These are phyloP conservation scores for Musa schizocarpa DNA, from an alignment of 176 grass and related monocot species.

Conservation along the genomic window DNA sequence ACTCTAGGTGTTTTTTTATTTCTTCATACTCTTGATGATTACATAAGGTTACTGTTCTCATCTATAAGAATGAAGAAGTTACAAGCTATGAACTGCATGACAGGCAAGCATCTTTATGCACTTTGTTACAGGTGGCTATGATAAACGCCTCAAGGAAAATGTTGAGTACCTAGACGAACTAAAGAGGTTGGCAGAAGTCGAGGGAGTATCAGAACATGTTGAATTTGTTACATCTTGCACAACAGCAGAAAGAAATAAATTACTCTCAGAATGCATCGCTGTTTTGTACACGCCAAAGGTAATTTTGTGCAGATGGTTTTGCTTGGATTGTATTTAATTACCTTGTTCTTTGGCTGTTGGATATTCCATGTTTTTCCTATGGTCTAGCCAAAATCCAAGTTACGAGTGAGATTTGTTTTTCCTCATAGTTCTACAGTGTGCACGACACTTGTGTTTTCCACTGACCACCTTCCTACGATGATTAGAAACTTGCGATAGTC, in stretches of 20 bases:
- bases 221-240: constrained; percentile 81
- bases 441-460: too few relatives aligned
- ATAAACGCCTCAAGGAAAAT: constrained; percentile 90
- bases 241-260: constrained; percentile 80
- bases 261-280: constrained; percentile 84
- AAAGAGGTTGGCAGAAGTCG: constrained; percentile 44
- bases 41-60: neutral
- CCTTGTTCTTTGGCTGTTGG: too few relatives aligned
- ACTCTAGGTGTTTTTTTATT: neutral
- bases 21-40: neutral
- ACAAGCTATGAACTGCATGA: neutral
- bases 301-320: constrained; percentile 20
- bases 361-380: too few relatives aligned
- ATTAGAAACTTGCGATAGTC: too few relatives aligned
- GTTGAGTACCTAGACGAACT: constrained; percentile 86
- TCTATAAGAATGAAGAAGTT: neutral
- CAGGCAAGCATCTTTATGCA: neutral
- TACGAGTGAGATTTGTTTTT: too few relatives aligned
- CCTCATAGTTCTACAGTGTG: too few relatives aligned
- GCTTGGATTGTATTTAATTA: neutral
- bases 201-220: constrained; percentile 57
- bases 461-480: too few relatives aligned
- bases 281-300: constrained; percentile 90
- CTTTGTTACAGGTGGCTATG: constrained; percentile 67
- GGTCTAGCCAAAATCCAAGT: too few relatives aligned